Base-by-base conservation (phyloP, 345 rosid species). In the Acer campestre region DNA sequence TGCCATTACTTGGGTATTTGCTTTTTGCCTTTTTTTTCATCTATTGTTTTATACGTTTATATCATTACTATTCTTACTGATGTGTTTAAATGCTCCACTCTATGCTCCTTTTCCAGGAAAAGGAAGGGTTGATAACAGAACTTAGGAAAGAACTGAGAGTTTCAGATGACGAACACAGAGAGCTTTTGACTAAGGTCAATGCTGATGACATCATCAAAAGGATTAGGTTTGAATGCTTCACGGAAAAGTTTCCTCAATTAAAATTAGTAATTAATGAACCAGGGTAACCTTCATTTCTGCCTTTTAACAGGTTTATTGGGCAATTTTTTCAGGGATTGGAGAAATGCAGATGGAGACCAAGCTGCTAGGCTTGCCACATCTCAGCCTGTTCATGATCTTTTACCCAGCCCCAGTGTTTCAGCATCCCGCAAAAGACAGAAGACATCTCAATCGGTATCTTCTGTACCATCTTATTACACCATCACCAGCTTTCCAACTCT, bases 111-210 rank as follows among this genome's bases (percentile, higher is more conserved):
- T 42, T 72, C 76, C 84, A 96, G 99, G 99, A 96, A 77, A 96
- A 96, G 80, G 98, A 94, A 83, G 84, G 93, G 79, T 84, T 94
- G 85, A 96, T 96, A 72, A 96, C 98, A 46, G 99, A 96, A 76
- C 90, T 96, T 68, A 90, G 99, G 82, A 96, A 88, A 86, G 98
- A 94, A 82, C 84, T 96, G 42, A 89, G 98, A 83, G 98, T 96
- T 20, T 96, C 99, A 64, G 97, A 96, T 82, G 99, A 92, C 62
- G 98, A 96, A 81, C 99, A 96, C 84, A 89, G 99, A 81, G 97
- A 94, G 79, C 93, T 94, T 74, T 82, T 96, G 65, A 79, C 90
- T 42, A 89, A 81, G 86, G 98, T 96, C 83, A 90, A 94, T 81
- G 85, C 88, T 67, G 99, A 96, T 71, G 98, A 96, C 55, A 83